A percentile compares a stretch with the other conserved stretches of the same genome.
Evolutionary conservation across 2,329 filamentous ascomycete genomes (phyloP).

Genomic region (Diaporthe australafricana): DNA sequence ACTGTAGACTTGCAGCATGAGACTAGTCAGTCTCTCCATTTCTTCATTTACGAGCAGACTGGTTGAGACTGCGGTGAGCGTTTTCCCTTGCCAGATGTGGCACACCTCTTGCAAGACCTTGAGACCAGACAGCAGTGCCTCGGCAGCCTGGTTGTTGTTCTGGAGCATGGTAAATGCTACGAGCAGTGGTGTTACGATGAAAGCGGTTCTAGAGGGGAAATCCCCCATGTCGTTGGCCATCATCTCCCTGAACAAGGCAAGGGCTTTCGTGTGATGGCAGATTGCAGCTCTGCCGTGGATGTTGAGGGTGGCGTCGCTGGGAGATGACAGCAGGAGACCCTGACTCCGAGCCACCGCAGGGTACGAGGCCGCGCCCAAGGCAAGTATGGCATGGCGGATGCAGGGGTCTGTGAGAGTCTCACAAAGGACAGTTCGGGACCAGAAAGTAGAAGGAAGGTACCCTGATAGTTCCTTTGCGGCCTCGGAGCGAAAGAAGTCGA

Average conservation of each 20-base stretch:
- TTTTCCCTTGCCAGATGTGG: neutral
- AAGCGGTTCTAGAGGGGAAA: neutral
- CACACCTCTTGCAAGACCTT: neutral
- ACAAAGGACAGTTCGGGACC: conserved; percentile 40
- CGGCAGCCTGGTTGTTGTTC: neutral
- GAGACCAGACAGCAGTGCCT: conserved; percentile 10
- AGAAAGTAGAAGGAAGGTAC: conserved; percentile 40
- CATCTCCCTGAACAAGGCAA: conserved; percentile 3
- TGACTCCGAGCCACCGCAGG: neutral
- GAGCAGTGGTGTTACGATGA: conserved; percentile 7
- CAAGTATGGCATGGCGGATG: conserved; percentile 39
- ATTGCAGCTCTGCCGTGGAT: neutral
- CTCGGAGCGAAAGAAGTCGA: conserved; percentile 40
- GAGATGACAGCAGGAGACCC: neutral
- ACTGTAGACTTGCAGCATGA: conserved; percentile 19
- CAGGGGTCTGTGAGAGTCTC: conserved; percentile 39
- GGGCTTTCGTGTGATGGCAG: conserved; percentile 1
- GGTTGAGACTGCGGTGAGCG: too few relatives aligned
- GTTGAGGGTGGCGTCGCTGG: neutral
- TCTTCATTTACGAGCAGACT: neutral
- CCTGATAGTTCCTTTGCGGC: conserved; percentile 39
- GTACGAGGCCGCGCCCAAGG: conserved; percentile 39
- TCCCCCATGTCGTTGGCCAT: neutral
- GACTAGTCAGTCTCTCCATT: conserved; percentile 4
- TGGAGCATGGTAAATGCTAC: conserved; percentile 21